Percentiles rank a stretch among this genome's conserved stretches.
Evolutionary conservation across 176 grass and related monocot genomes (phyloP).

Genomic region (Phyllostachys edulis): DNA sequence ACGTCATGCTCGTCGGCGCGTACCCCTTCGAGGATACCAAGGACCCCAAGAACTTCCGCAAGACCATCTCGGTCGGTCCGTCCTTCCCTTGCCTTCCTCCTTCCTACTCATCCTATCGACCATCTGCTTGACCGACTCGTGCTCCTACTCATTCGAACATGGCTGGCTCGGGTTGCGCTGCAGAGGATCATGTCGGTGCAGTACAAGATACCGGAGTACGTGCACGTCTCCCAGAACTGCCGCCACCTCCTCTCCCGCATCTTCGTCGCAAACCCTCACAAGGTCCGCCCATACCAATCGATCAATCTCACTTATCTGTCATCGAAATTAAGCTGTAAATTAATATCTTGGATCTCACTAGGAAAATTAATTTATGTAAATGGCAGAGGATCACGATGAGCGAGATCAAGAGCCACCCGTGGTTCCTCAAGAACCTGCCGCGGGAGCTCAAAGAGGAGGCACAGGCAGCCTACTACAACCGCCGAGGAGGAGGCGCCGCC

Average conservation of each 20-base stretch:
- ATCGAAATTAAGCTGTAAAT: too few species aligned
- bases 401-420: conserved; percentile 79
- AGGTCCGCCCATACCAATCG: not conserved
- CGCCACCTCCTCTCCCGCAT: conserved; percentile 77
- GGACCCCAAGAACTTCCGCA: conserved; percentile 83
- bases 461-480: conserved; percentile 59
- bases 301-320: not conserved
- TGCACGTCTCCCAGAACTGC: conserved; percentile 79
- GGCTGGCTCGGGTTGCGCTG: not conserved
- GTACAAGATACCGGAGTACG: conserved; percentile 83
- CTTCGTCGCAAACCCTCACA: conserved; percentile 63
- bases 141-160: too few species aligned
- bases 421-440: conserved; percentile 84
- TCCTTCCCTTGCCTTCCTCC: not conserved
- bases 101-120: not conserved
- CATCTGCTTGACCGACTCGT: too few species aligned
- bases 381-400: conserved; percentile 69
- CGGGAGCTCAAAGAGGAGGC: conserved; percentile 78
- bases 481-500: not conserved
- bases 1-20: conserved; percentile 84
- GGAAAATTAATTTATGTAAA: too few species aligned
- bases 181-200: conserved; percentile 61
- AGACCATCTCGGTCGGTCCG: conserved; percentile 51
- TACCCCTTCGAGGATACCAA: conserved; percentile 85
- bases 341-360: not conserved